Evolutionary conservation across 2,329 filamentous ascomycete genomes (phyloP).

Genomic region (Fusarium ambrosium): DNA sequence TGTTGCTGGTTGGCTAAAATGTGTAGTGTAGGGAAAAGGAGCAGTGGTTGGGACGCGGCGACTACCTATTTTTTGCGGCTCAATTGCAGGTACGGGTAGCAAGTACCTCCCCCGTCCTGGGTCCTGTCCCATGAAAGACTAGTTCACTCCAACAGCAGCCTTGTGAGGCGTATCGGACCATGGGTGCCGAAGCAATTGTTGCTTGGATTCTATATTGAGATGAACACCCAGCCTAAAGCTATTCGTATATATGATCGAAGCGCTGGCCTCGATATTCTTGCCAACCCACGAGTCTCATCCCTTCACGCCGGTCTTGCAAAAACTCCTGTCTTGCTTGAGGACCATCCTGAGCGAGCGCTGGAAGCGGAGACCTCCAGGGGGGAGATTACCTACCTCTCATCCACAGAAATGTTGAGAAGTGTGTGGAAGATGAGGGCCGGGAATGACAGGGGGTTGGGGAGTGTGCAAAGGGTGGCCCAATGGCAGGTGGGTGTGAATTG

Average conservation of each 20-base stretch:
- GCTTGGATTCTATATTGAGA: background rate
- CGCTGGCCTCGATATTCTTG: background rate
- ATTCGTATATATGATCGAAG: background rate
- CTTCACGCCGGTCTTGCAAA: background rate
- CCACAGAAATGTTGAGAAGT: background rate
- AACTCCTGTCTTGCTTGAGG: background rate
- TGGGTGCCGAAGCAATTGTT: background rate
- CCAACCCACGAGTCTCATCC: background rate
- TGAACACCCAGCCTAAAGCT: background rate
- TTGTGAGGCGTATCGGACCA: background rate
- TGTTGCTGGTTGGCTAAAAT: no score
- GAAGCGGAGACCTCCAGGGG: background rate
- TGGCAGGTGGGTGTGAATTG: background rate
- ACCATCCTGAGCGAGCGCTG: background rate
- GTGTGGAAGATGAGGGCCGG: background rate
- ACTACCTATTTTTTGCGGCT: no score
- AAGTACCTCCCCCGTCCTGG: no score
- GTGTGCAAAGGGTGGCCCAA: background rate
- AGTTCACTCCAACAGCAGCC: background rate
- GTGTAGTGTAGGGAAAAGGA: no score
- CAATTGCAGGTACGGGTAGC: no score
- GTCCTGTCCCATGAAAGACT: background rate
- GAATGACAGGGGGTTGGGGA: background rate
- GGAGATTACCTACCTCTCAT: background rate
- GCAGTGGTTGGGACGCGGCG: no score